These are phyloP conservation scores for Dacryopinax primogenitus DNA, from an alignment of 768 basidiomycete genomes.

Conservation along the genomic window DNA sequence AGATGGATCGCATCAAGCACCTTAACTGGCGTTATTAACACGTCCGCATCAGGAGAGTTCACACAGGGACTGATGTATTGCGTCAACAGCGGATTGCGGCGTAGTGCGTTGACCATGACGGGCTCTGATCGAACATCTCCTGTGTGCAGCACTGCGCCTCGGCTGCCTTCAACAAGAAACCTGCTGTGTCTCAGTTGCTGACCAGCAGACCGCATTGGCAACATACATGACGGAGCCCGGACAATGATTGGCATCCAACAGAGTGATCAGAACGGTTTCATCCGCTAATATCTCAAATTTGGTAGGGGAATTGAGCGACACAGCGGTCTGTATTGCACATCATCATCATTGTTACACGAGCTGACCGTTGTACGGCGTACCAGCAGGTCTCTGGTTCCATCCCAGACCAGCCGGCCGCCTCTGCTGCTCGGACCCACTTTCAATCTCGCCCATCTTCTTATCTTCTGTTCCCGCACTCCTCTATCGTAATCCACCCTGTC, in stretches of 20 bases:
- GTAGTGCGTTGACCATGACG: conserved; percentile 56
- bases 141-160: conserved; percentile 71
- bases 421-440: conserved; percentile 40
- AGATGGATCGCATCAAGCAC: conserved; percentile 67
- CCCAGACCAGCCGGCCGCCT: conserved; percentile 38
- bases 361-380: conserved; percentile 31
- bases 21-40: conserved; percentile 15
- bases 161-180: conserved; percentile 66
- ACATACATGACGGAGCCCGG: conserved; percentile 84
- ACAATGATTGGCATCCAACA: conserved; percentile 88
- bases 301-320: conserved; percentile 55
- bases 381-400: conserved; percentile 53
- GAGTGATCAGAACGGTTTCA: conserved; percentile 56
- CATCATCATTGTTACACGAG: background rate
- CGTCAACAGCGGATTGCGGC: conserved; percentile 56
- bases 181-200: conserved; percentile 31
- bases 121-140: conserved; percentile 87
- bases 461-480: conserved; percentile 39
- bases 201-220: conserved; percentile 7
- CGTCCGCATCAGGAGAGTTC: conserved; percentile 15
- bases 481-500: conserved; percentile 48
- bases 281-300: conserved; percentile 42
- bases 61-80: conserved; percentile 44
- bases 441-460: conserved; percentile 53
- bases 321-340: conserved; percentile 33